These are phyloP conservation scores for Evernia prunastri DNA, from an alignment of 495 filamentous ascomycete genomes.

Conservation along the genomic window DNA sequence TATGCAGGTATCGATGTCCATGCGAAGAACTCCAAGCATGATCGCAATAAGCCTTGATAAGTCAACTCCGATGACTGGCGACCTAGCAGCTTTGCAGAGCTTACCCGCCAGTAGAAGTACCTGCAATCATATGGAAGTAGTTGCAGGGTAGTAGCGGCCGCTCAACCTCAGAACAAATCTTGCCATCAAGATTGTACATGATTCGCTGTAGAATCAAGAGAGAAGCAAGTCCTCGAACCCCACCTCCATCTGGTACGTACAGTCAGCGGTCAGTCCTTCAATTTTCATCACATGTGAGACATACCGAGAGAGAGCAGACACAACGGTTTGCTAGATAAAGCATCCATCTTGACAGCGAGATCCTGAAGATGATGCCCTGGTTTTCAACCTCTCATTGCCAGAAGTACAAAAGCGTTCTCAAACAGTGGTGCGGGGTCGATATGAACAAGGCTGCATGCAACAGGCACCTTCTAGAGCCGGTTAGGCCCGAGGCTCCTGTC, in stretches of 20 bases:
- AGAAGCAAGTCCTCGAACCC: conserved; percentile 91
- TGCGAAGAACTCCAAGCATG: conserved; percentile 83
- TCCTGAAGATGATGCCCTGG: too few species aligned
- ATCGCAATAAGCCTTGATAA: conserved; percentile 62
- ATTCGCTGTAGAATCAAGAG: conserved; percentile 87
- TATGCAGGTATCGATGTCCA: conserved; percentile 86
- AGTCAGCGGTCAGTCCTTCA: too few species aligned
- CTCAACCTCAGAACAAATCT: conserved; percentile 71
- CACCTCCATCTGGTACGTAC: conserved; percentile 82
- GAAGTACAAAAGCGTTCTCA: too few species aligned
- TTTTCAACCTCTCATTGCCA: too few species aligned
- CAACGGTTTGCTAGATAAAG: too few species aligned
- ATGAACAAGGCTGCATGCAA: too few species aligned
- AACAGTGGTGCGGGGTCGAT: too few species aligned
- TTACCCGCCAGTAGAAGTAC: conserved; percentile 78
- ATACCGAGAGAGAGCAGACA: too few species aligned
- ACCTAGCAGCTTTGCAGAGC: not conserved
- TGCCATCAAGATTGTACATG: conserved; percentile 64
- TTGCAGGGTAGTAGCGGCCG: conserved; percentile 85
- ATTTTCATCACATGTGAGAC: too few species aligned
- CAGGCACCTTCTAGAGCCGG: too few species aligned
- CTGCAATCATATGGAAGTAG: conserved; percentile 90
- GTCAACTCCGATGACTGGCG: not conserved
- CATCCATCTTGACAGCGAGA: too few species aligned
- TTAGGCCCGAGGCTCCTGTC: too few species aligned